Conservation (phyloP, 148 eudicot species). For the Beta vulgaris region DNA sequence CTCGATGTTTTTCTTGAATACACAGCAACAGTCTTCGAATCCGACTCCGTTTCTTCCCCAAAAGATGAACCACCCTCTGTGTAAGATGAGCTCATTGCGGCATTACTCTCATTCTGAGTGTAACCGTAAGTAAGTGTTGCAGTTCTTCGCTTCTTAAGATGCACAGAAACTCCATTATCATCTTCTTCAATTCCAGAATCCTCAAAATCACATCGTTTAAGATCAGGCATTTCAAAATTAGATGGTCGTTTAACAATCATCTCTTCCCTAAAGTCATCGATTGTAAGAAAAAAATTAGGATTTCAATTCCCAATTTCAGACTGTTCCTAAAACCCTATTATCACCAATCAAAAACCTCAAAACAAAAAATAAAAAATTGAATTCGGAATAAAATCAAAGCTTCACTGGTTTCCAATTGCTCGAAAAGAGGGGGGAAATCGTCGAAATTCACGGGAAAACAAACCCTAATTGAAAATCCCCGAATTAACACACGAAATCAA, state of each 20-base stretch:
- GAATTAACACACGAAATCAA: neutral
- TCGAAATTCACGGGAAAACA: neutral
- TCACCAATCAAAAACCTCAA: conserved; percentile 17
- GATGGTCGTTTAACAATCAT: conserved; percentile 34
- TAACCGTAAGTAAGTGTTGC: conserved; percentile 20
- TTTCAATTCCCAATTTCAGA: neutral
- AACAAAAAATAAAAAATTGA: too few species aligned
- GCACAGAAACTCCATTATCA: conserved; percentile 23
- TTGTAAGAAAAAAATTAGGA: neutral
- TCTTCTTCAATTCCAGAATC: conserved; percentile 27
- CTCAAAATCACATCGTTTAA: conserved; percentile 34
- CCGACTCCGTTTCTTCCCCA: conserved; percentile 34
- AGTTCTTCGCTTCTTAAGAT: conserved; percentile 38
- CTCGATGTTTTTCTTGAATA: conserved; percentile 16
- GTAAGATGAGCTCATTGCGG: conserved; percentile 30
- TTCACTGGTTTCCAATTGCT: neutral
- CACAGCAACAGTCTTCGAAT: conserved; percentile 19
- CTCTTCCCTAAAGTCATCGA: conserved; percentile 16
- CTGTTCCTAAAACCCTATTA: conserved; percentile 48
- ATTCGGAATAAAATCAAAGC: too few species aligned
- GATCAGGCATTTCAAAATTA: conserved; percentile 39
- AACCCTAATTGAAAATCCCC: conserved; percentile 24
- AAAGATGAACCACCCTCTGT: conserved; percentile 33
- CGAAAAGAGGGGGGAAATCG: neutral
- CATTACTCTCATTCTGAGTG: conserved; percentile 25